Base-by-base conservation (phyloP, 352 stramenopile genomes). In the Pythium brassicae region DNA sequence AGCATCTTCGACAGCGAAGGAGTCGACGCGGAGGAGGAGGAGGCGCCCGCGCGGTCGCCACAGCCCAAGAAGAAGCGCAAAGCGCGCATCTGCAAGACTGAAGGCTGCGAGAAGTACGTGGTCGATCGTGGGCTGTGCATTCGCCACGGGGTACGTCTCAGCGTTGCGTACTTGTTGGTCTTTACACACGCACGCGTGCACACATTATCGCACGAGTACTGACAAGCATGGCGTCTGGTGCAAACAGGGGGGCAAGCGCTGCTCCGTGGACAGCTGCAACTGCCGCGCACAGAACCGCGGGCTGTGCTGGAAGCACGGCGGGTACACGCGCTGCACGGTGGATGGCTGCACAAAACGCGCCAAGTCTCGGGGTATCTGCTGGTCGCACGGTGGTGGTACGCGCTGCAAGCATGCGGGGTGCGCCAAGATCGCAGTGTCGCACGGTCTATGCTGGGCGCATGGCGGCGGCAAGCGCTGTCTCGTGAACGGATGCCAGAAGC, bases 361-460 rank as follows among this genome's bases (percentile, higher is more conserved):
- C 43, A 71, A 71, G 47, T 67, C 64, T 19, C 60, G 61, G 14
- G 64, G 64, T 26, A 62, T 71, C 37, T 71, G 64, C 53, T 71
- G 64, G 64, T 71, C 64, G 12, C 64, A 71, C 22, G 64, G 64
- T 40, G 64, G 64, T 22, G 64, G 64, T 22, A 71, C 61, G 22
- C 69, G 70, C 49, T 87, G 77, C 61, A 82, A 83, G 45, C 46
- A 74, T 26, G 58, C 65, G n/a, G 54, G 57, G 51, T 87, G 77
- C 59, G 53, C 57, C 27, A 85, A 83, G 65, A 84, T 85, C 57
- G 73, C 76, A 6, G 72, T 86, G 7, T 86, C 76, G 22, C 59
- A 71, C 22, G 72, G 72, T 1, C 54, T 66, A 5, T 86, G 72
- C 58, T 86, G 76, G 76, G 76, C 76, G 0, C 76, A 86, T 48